These are phyloP conservation scores for Pyrus bretschneideri DNA, from an alignment of 306 rosid species.

Conservation along the genomic window DNA sequence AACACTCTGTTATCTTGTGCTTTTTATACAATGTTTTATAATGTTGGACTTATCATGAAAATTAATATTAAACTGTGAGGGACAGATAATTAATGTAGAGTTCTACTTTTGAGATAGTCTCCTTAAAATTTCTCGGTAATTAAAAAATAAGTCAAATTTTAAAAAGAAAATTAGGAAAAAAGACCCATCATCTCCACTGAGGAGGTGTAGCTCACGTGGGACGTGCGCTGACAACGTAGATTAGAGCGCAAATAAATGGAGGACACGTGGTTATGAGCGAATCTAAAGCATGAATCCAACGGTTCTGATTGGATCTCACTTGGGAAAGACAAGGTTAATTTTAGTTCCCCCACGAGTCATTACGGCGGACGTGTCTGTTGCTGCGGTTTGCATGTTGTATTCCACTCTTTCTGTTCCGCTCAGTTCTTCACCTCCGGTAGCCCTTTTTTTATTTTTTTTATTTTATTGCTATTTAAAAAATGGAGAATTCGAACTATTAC, in stretches of 20 bases:
- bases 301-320: neutral
- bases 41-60: too few species aligned
- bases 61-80: too few species aligned
- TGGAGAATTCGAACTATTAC: too few species aligned
- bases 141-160: too few species aligned
- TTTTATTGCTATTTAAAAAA: too few species aligned
- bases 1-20: fast-evolving
- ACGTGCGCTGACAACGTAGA: neutral
- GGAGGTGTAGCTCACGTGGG: neutral
- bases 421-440: too few species aligned
- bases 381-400: neutral
- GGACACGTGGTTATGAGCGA: neutral
- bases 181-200: neutral
- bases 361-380: neutral
- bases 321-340: neutral
- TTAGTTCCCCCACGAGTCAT: neutral
- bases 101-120: fast-evolving
- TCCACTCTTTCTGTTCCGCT: neutral
- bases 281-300: neutral
- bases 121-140: too few species aligned
- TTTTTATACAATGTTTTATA: too few species aligned
- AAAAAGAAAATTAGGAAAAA: too few species aligned
- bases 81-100: fast-evolving
- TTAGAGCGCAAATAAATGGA: neutral
- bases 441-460: too few species aligned